Conservation (phyloP, 2,329 filamentous ascomycete genomes). For the Apiospora kogelbergensis region DNA sequence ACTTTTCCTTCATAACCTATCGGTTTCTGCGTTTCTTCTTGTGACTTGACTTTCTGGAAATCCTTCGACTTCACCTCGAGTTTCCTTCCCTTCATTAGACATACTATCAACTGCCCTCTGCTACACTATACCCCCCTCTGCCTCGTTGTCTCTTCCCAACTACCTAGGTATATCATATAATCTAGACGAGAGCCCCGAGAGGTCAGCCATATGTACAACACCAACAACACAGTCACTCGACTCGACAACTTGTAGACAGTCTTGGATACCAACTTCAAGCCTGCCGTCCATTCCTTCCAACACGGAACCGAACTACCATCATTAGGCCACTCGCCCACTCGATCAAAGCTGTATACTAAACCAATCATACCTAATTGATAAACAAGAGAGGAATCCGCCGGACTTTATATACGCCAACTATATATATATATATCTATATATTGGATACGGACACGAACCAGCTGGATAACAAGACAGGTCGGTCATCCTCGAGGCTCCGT, state of each 20-base stretch:
- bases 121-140: slow-evolving; percentile 15
- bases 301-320: slow-evolving; percentile 34
- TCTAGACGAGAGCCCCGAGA: slow-evolving; percentile 10
- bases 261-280: slow-evolving; percentile 21
- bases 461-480: slow-evolving; percentile 13
- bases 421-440: no score
- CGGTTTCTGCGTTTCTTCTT: slow-evolving; percentile 33
- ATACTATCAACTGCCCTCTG: slow-evolving; percentile 23
- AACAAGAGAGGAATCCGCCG: slow-evolving; percentile 20
- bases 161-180: slow-evolving; percentile 19
- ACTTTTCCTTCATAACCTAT: slow-evolving; percentile 34
- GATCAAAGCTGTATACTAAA: slow-evolving; percentile 30
- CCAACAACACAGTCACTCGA: slow-evolving; percentile 19
- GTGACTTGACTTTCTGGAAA: slow-evolving; percentile 35
- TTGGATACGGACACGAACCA: slow-evolving; percentile 9
- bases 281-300: slow-evolving; percentile 34
- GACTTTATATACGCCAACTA: neutral
- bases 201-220: slow-evolving; percentile 9
- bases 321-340: slow-evolving; percentile 33
- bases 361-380: slow-evolving; percentile 33
- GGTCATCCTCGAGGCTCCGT: neutral
- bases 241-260: slow-evolving; percentile 28
- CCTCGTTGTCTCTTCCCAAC: slow-evolving; percentile 18
- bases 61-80: slow-evolving; percentile 27
- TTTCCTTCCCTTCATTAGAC: slow-evolving; percentile 34